Conservation (phyloP, 2,329 filamentous ascomycete species). For the Microsporum ferrugineum region DNA sequence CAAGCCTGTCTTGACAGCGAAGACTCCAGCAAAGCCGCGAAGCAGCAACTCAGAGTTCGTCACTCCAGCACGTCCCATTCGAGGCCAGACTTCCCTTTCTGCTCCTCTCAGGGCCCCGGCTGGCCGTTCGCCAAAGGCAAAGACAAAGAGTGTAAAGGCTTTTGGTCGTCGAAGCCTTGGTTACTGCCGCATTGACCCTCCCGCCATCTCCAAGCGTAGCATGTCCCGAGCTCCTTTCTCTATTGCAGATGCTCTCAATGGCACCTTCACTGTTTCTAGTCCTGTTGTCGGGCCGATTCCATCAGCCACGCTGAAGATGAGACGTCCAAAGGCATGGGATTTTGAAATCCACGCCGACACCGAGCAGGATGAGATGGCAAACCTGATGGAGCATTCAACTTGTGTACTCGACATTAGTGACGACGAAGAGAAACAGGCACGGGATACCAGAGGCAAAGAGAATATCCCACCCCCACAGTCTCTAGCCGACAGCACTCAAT, state of each 20-base stretch:
- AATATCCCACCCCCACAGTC: conserved; percentile 61
- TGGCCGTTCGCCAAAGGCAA: conserved; percentile 65
- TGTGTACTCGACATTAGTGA: conserved; percentile 78
- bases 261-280: conserved; percentile 46
- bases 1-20: conserved; percentile 10
- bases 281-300: conserved; percentile 14
- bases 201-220: conserved; percentile 40
- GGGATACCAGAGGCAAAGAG: conserved; percentile 68
- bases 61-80: conserved; percentile 16
- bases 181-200: conserved; percentile 61
- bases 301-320: conserved; percentile 45
- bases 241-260: conserved; percentile 70
- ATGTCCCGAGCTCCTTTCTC: conserved; percentile 59
- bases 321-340: conserved; percentile 54
- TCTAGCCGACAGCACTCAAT: conserved; percentile 33
- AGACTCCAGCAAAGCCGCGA: neutral
- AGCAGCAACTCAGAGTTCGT: neutral
- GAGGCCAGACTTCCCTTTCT: conserved; percentile 34
- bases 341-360: conserved; percentile 95
- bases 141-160: conserved; percentile 52
- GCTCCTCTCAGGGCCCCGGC: conserved; percentile 56
- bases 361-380: conserved; percentile 79
- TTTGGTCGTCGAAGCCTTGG: conserved; percentile 55
- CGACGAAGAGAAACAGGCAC: conserved; percentile 56
- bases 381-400: conserved; percentile 83